A percentile compares a stretch with the other conserved stretches of the same genome.
phyloP scores from a whole-genome alignment of 495 filamentous ascomycete species.

The Parathielavia appendiculata region DNA sequence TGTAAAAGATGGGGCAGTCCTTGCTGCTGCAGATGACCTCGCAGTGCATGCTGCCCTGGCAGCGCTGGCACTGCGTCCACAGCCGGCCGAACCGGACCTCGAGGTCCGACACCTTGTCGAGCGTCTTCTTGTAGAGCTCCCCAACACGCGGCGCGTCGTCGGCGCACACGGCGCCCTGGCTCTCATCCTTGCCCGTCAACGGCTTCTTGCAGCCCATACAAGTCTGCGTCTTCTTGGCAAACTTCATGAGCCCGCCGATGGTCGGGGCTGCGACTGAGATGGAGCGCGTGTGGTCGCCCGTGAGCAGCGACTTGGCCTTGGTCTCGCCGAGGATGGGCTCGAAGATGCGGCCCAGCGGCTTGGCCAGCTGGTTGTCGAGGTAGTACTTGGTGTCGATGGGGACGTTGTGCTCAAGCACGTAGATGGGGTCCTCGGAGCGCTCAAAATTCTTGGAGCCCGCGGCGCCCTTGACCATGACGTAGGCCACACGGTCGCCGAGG shows the following conservation, averaged over 20 bases:
- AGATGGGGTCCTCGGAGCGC: slow-evolving; percentile 92
- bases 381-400: slow-evolving; percentile 99
- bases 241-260: slow-evolving; percentile 95
- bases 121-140: slow-evolving; percentile 87
- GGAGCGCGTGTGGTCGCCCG: slow-evolving; percentile 85
- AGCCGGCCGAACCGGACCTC: slow-evolving; percentile 88
- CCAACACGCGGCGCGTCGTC: slow-evolving; percentile 79
- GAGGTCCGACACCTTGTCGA: slow-evolving; percentile 81
- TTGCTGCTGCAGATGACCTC: slow-evolving; percentile 95
- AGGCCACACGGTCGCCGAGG: slow-evolving; percentile 93
- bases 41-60: slow-evolving; percentile 94
- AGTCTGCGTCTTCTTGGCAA: slow-evolving; percentile 92
- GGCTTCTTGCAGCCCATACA: slow-evolving; percentile 99
- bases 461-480: slow-evolving; percentile 93
- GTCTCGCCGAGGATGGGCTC: slow-evolving; percentile 93
- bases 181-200: slow-evolving; percentile 69
- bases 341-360: slow-evolving; percentile 91
- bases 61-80: slow-evolving; percentile 98
- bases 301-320: slow-evolving; percentile 73
- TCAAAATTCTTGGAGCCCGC: slow-evolving; percentile 90
- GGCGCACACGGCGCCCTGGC: slow-evolving; percentile 78
- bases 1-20: slow-evolving; percentile 99
- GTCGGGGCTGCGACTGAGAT: slow-evolving; percentile 86
- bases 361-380: slow-evolving; percentile 95
- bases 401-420: slow-evolving; percentile 93